Percentiles rank a stretch among this genome's conserved stretches.
Conservation (phyloP, 768 basidiomycete genomes). For the Ramaria rubella region DNA sequence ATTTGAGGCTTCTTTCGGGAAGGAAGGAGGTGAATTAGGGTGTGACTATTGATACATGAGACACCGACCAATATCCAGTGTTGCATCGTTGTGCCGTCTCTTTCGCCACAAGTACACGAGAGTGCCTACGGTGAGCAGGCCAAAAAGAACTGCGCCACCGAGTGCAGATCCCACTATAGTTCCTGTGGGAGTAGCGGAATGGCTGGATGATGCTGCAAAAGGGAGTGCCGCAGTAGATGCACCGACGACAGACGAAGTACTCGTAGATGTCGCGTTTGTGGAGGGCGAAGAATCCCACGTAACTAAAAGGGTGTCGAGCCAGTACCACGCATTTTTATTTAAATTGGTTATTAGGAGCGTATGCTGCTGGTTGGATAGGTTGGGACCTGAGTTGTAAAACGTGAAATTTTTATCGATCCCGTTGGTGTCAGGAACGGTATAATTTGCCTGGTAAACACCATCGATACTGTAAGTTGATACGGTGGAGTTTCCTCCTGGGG, state of each 20-base stretch:
- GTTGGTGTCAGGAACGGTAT: background rate
- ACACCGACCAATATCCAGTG: too few relatives aligned
- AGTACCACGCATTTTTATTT: constrained; percentile 13
- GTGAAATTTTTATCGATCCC: background rate
- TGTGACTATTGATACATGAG: too few relatives aligned
- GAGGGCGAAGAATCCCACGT: background rate
- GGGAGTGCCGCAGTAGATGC: background rate
- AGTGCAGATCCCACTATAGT: background rate
- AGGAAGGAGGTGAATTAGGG: too few relatives aligned
- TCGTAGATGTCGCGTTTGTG: background rate
- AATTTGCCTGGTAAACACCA: background rate
- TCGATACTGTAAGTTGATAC: background rate
- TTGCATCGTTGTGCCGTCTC: too few relatives aligned
- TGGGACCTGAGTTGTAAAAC: background rate
- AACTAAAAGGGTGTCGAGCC: constrained; percentile 14
- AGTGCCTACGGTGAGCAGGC: too few relatives aligned
- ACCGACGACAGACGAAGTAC: background rate
- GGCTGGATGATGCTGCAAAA: background rate
- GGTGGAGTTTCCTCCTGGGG: background rate
- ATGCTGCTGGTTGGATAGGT: background rate
- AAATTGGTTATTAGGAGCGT: constrained; percentile 13
- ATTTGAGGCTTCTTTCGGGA: too few relatives aligned
- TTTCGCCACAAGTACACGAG: too few relatives aligned
- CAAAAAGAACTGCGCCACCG: too few relatives aligned
- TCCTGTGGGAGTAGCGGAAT: background rate